Conservation (phyloP, 805 yeast genomes). For the Pichia heedii region DNA sequence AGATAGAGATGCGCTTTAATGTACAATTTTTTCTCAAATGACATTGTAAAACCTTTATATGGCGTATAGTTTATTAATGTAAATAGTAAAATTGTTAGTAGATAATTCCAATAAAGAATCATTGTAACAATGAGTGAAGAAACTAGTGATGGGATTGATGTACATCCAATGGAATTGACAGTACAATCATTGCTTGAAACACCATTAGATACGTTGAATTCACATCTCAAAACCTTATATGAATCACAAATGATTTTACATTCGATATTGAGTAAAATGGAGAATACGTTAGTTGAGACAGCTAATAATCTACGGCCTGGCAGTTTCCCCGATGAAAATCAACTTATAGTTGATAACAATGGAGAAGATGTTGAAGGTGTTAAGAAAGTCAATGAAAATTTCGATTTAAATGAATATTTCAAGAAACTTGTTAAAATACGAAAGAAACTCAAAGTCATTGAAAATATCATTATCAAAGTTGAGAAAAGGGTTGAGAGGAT, state of each 20-base stretch:
- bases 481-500: constrained; percentile 29
- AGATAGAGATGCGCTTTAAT: no score
- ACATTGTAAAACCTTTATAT: no score
- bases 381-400: not conserved
- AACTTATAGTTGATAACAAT: not conserved
- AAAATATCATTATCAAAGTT: constrained; percentile 26
- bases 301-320: constrained; percentile 8
- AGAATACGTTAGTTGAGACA: constrained; percentile 24
- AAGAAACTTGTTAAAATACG: constrained; percentile 20
- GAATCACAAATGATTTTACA: constrained; percentile 49
- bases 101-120: no score
- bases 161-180: constrained; percentile 52
- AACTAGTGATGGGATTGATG: not conserved
- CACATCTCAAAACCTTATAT: constrained; percentile 42
- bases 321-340: not conserved
- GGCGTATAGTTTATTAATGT: no score
- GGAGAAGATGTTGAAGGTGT: not conserved
- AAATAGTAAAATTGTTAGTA: no score
- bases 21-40: no score
- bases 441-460: constrained; percentile 18
- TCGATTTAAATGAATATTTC: constrained; percentile 13
- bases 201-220: constrained; percentile 42
- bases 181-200: constrained; percentile 49
- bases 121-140: not conserved
- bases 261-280: constrained; percentile 36